These are phyloP conservation scores for Leishmania aethiopica DNA, from an alignment of 208 protist species.

Conservation along the genomic window DNA sequence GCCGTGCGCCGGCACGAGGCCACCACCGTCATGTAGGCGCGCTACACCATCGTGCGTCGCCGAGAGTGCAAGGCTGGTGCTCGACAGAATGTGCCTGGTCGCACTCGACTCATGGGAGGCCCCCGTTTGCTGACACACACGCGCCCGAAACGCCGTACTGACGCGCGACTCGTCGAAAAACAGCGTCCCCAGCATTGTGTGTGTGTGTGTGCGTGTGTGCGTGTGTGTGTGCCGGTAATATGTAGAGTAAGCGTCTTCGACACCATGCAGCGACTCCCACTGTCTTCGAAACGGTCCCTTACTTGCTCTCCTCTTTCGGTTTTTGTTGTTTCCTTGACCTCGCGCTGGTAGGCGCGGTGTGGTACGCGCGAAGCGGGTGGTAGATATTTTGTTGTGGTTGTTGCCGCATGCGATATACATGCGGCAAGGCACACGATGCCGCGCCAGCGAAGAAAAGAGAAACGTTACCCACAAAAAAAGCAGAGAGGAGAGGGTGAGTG, in stretches of 20 bases:
- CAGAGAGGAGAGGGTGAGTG: not conserved
- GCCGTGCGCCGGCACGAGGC: constrained; percentile 15
- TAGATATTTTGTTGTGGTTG: not conserved
- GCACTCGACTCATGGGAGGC: not conserved
- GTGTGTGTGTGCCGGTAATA: constrained; percentile 3
- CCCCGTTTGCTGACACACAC: constrained; percentile 3
- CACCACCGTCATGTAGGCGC: constrained; percentile 6
- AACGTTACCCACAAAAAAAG: no score
- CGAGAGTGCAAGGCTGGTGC: not conserved
- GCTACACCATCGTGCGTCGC: constrained; percentile 11
- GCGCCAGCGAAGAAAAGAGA: not conserved
- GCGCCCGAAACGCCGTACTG: constrained; percentile 56
- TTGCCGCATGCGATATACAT: not conserved
- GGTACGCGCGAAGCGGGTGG: not conserved
- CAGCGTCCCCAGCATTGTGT: constrained; percentile 68
- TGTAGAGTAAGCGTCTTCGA: not conserved
- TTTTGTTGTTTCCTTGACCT: no score
- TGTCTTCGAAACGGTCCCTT: not conserved
- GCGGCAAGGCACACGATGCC: not conserved
- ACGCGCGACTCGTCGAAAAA: constrained; percentile 78
- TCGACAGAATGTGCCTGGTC: constrained; percentile 2
- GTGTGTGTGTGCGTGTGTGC: not conserved
- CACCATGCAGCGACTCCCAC: not conserved
- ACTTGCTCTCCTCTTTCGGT: not conserved
- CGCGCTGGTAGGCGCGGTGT: not conserved